These are phyloP conservation scores for Kalmanozyma brasiliensis DNA, from an alignment of 1,284 basidiomycete species.

Conservation along the genomic window DNA sequence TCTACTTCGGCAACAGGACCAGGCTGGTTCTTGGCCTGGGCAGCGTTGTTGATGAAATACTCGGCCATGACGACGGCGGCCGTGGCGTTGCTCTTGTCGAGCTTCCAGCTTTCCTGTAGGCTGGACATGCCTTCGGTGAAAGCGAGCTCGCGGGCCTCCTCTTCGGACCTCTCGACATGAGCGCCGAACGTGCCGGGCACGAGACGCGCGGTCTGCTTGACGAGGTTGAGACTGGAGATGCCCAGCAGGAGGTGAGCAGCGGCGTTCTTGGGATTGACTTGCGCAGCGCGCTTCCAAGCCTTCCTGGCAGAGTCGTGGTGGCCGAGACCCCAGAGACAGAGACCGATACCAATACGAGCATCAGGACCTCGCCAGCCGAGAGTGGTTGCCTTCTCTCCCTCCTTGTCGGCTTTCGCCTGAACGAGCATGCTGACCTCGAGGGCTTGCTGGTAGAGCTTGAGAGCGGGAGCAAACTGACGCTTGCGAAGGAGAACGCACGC, in stretches of 20 bases:
- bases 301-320: conserved; percentile 59
- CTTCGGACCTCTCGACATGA: conserved; percentile 51
- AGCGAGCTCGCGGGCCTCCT: conserved; percentile 55
- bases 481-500: conserved; percentile 61
- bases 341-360: conserved; percentile 64
- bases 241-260: conserved; percentile 62
- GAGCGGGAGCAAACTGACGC: conserved; percentile 54
- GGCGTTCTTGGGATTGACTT: conserved; percentile 39
- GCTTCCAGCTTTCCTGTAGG: conserved; percentile 62
- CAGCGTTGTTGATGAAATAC: conserved; percentile 56
- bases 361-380: conserved; percentile 61
- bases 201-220: conserved; percentile 49
- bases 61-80: conserved; percentile 62
- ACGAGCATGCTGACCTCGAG: conserved; percentile 54
- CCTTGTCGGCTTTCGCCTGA: conserved; percentile 44
- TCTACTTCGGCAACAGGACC: conserved; percentile 22
- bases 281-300: conserved; percentile 63
- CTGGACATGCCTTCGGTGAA: conserved; percentile 61
- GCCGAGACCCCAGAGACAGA: conserved; percentile 63
- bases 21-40: conserved; percentile 25
- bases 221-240: conserved; percentile 59
- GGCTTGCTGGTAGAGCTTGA: conserved; percentile 62
- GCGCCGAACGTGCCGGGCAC: conserved; percentile 57
- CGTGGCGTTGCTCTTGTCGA: conserved; percentile 64
- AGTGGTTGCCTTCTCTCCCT: conserved; percentile 25